Percentiles rank a stretch among this genome's conserved stretches.
Conservation (phyloP, 2,329 filamentous ascomycete species). For the Neophaeococcomyces mojaviensis region DNA sequence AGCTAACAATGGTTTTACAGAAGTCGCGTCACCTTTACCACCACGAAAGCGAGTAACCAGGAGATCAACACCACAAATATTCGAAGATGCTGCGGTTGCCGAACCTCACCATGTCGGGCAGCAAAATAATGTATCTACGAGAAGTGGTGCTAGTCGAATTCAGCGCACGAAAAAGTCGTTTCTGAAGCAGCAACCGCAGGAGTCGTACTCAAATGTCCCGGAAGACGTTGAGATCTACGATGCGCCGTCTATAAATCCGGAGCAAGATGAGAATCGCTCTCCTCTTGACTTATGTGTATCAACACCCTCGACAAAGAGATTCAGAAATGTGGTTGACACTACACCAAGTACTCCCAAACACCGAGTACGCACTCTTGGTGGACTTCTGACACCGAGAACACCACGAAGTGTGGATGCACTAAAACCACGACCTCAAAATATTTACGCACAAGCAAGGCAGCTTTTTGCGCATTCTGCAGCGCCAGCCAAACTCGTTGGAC, state of each 20-base stretch:
- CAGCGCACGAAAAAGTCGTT: constrained; percentile 41
- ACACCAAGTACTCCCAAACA: constrained; percentile 75
- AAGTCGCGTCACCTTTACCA: constrained; percentile 14
- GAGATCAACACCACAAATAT: constrained; percentile 34
- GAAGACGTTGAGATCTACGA: neutral
- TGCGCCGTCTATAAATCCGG: constrained; percentile 48
- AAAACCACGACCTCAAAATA: constrained; percentile 60
- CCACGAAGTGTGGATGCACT: constrained; percentile 52
- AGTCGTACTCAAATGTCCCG: constrained; percentile 9
- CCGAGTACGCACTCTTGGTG: constrained; percentile 68
- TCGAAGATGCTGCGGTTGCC: constrained; percentile 26
- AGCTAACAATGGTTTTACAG: constrained; percentile 9
- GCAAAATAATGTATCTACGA: constrained; percentile 20
- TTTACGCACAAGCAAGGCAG: constrained; percentile 83
- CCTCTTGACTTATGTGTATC: constrained; percentile 33
- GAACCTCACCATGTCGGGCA: constrained; percentile 13
- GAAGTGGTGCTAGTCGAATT: constrained; percentile 32
- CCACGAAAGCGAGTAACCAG: constrained; percentile 40
- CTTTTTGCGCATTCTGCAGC: constrained; percentile 74
- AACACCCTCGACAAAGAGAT: constrained; percentile 54
- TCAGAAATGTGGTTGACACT: constrained; percentile 67
- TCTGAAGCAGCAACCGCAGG: constrained; percentile 30
- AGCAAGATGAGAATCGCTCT: constrained; percentile 50
- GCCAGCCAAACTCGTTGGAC: constrained; percentile 67
- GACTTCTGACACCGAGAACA: constrained; percentile 68